These are phyloP conservation scores for Candida krabiensis DNA, from an alignment of 805 yeast species.

Conservation along the genomic window DNA sequence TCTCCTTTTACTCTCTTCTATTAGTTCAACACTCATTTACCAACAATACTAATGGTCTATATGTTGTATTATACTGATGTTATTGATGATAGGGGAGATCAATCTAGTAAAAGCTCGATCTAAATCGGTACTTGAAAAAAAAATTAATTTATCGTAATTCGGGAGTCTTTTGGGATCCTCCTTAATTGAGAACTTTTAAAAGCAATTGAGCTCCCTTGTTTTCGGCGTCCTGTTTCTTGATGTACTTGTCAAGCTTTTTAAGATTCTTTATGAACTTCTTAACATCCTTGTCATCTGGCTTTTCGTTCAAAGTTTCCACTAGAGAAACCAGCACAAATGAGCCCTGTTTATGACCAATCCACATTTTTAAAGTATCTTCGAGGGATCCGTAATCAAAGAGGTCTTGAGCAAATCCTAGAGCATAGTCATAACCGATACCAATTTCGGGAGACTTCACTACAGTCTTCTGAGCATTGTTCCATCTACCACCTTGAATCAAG, in stretches of 20 bases:
- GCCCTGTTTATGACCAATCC: conserved; percentile 67
- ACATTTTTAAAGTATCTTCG: conserved; percentile 49
- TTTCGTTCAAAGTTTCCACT: conserved; percentile 59
- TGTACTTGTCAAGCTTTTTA: conserved; percentile 46
- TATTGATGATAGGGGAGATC: too few species aligned
- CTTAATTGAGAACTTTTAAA: conserved; percentile 33
- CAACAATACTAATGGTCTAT: too few species aligned
- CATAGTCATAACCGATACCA: conserved; percentile 61
- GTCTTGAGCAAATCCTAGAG: conserved; percentile 46
- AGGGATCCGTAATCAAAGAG: conserved; percentile 50
- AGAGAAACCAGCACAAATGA: conserved; percentile 81
- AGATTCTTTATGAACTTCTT: conserved; percentile 53
- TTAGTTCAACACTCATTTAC: too few species aligned
- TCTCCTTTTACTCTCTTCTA: too few species aligned
- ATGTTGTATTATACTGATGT: too few species aligned
- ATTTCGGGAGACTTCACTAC: conserved; percentile 42
- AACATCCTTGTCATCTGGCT: conserved; percentile 38
- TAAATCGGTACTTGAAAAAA: too few species aligned
- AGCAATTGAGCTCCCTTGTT: conserved; percentile 69
- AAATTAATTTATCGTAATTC: too few species aligned
- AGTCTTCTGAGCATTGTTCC: conserved; percentile 64
- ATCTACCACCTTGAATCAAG: conserved; percentile 81
- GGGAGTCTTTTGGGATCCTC: too few species aligned
- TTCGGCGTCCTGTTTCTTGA: conserved; percentile 37
- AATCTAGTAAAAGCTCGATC: too few species aligned